These are phyloP conservation scores for Phytopythium chamaehyphon DNA, from an alignment of 352 stramenopile genomes.

Conservation along the genomic window DNA sequence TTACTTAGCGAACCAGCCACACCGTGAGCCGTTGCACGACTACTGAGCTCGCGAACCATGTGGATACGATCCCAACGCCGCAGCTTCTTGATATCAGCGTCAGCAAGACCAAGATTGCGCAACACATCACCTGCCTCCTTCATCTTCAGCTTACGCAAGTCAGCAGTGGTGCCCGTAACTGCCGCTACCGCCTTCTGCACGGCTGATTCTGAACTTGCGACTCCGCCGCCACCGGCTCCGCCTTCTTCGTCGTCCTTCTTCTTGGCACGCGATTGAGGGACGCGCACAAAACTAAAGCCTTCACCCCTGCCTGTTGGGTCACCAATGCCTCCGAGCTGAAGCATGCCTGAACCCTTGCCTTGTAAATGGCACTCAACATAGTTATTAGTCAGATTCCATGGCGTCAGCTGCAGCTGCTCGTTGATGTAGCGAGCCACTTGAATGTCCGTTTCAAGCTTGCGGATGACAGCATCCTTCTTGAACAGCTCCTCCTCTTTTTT, in stretches of 20 bases:
- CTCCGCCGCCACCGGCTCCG: slow-evolving; percentile 15
- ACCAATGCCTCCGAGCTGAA: slow-evolving; percentile 74
- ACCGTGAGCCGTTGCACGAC: slow-evolving; percentile 60
- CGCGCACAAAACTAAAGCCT: slow-evolving; percentile 82
- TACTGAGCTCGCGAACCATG: slow-evolving; percentile 79
- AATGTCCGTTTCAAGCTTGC: slow-evolving; percentile 76
- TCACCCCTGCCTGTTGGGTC: slow-evolving; percentile 79
- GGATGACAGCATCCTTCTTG: slow-evolving; percentile 61
- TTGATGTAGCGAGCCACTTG: slow-evolving; percentile 80
- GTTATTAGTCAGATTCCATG: slow-evolving; percentile 84
- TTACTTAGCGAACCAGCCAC: slow-evolving; percentile 72
- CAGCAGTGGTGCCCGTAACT: slow-evolving; percentile 77
- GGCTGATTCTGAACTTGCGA: slow-evolving; percentile 38
- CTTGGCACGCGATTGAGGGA: slow-evolving; percentile 70
- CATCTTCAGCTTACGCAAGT: slow-evolving; percentile 86
- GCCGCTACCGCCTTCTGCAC: slow-evolving; percentile 77
- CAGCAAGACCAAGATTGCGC: slow-evolving; percentile 69
- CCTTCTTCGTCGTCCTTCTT: slow-evolving; percentile 81
- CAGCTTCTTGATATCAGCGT: slow-evolving; percentile 81
- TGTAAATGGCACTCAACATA: slow-evolving; percentile 85
- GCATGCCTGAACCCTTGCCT: slow-evolving; percentile 80
- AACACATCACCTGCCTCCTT: slow-evolving; percentile 79
- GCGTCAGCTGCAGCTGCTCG: slow-evolving; percentile 72
- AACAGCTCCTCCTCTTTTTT: slow-evolving; percentile 66
- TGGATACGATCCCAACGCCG: slow-evolving; percentile 81